phyloP scores from a whole-genome alignment of 2,329 filamentous ascomycete species.

The Tolypocladium pustulatum region DNA sequence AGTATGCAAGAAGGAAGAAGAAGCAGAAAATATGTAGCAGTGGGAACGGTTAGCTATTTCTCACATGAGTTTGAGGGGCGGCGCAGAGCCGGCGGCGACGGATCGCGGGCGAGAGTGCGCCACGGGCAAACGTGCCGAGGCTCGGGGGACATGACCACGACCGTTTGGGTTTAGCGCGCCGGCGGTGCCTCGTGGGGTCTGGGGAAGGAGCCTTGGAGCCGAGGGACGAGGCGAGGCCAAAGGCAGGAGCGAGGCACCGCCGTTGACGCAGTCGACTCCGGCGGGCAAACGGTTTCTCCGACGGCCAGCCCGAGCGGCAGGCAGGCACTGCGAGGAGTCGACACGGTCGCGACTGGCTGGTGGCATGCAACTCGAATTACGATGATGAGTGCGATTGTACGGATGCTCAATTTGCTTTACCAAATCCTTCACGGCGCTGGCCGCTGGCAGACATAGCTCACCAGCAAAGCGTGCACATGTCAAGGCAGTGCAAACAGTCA shows the following conservation, averaged over 20 bases:
- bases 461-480: not conserved
- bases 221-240: not conserved
- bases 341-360: not conserved
- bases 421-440: not conserved
- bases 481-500: not conserved
- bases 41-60: not conserved
- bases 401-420: not conserved
- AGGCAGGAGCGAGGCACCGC: not conserved
- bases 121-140: conserved; percentile 1
- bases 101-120: not conserved
- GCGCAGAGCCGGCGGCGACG: not conserved
- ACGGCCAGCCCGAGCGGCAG: not conserved
- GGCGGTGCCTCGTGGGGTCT: not conserved
- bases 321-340: not conserved
- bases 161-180: not conserved
- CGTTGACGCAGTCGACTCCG: not conserved
- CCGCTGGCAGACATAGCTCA: not conserved
- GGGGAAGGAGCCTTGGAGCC: conserved; percentile 6
- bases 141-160: not conserved
- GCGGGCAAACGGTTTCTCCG: conserved; percentile 1
- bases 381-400: too few relatives aligned
- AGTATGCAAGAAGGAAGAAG: not conserved
- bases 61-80: conserved; percentile 2
- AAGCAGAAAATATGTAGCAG: not conserved
- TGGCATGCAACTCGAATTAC: not conserved